phyloP scores from a whole-genome alignment of 192 early-diverging fungal genomes.

The Coemansia sp. region DNA sequence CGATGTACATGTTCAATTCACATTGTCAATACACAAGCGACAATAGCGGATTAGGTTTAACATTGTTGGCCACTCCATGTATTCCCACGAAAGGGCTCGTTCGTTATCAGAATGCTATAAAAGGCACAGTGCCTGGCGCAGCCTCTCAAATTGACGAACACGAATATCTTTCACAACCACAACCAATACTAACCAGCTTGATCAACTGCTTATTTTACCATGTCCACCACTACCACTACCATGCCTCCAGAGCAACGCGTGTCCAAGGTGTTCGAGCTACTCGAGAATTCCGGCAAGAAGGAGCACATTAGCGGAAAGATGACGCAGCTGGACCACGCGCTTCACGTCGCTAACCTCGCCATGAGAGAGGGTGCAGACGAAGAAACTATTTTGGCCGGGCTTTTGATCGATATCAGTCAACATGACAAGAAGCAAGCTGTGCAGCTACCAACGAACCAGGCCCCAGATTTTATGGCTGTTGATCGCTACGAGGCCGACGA shows the following conservation, averaged over 20 bases:
- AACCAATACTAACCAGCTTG: neutral
- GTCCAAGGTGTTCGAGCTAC: slow-evolving; percentile 52
- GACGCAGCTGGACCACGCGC: slow-evolving; percentile 61
- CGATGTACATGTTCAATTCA: neutral
- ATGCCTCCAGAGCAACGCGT: slow-evolving; percentile 19
- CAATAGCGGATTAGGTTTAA: neutral
- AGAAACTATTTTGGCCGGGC: slow-evolving; percentile 56
- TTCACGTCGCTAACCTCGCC: slow-evolving; percentile 59
- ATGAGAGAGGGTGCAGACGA: slow-evolving; percentile 51
- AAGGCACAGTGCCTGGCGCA: neutral
- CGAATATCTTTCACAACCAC: neutral
- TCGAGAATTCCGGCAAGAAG: slow-evolving; percentile 56
- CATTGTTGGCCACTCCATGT: neutral
- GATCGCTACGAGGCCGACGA: slow-evolving; percentile 63
- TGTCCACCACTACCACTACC: neutral
- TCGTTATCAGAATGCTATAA: neutral
- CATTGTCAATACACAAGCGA: neutral
- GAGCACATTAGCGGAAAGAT: slow-evolving; percentile 62
- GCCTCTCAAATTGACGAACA: neutral
- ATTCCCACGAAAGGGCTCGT: neutral
- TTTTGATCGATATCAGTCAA: no score
- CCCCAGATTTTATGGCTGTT: slow-evolving; percentile 42
- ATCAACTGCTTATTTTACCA: neutral
- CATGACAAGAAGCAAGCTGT: neutral
- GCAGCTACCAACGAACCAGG: neutral